These are phyloP conservation scores for Potentilla sterilis DNA, from an alignment of 306 rosid species.

Conservation along the genomic window DNA sequence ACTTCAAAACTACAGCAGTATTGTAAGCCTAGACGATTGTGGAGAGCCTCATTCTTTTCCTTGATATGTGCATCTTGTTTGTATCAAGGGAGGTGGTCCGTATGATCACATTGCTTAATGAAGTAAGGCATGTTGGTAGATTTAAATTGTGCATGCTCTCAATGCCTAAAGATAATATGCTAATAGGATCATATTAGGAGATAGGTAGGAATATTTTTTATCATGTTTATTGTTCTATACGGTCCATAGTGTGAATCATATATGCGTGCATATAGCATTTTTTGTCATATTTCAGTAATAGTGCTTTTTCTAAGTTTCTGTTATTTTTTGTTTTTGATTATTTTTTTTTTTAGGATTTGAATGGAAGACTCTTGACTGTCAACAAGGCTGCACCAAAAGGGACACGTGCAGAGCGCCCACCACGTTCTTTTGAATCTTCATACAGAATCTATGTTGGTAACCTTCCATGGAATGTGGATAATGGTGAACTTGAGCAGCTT, in stretches of 20 bases:
- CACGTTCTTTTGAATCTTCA: slow-evolving; percentile 40
- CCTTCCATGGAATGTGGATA: slow-evolving; percentile 87
- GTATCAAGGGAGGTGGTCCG: not conserved
- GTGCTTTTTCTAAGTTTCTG: slow-evolving; percentile 5
- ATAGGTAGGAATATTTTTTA: not conserved
- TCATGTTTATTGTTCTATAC: not conserved
- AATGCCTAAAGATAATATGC: not conserved
- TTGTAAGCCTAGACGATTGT: not conserved
- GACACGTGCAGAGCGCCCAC: slow-evolving; percentile 53
- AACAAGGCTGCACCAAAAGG: slow-evolving; percentile 94
- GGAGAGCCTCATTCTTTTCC: too few relatives aligned
- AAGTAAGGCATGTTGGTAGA: not conserved
- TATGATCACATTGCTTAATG: not conserved
- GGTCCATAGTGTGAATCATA: not conserved
- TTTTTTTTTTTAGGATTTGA: slow-evolving; percentile 51
- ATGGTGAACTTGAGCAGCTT: slow-evolving; percentile 57
- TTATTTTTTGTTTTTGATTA: not conserved
- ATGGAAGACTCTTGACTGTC: slow-evolving; percentile 77
- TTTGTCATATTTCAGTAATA: not conserved
- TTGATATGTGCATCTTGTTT: not conserved
- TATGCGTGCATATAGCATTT: not conserved
- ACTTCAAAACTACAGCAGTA: too few relatives aligned
- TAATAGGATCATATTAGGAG: not conserved
- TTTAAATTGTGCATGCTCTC: not conserved
- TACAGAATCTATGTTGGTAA: slow-evolving; percentile 77